Base-by-base conservation (phyloP, 352 stramenopile genomes). In the Thalassiosira exigua region DNA sequence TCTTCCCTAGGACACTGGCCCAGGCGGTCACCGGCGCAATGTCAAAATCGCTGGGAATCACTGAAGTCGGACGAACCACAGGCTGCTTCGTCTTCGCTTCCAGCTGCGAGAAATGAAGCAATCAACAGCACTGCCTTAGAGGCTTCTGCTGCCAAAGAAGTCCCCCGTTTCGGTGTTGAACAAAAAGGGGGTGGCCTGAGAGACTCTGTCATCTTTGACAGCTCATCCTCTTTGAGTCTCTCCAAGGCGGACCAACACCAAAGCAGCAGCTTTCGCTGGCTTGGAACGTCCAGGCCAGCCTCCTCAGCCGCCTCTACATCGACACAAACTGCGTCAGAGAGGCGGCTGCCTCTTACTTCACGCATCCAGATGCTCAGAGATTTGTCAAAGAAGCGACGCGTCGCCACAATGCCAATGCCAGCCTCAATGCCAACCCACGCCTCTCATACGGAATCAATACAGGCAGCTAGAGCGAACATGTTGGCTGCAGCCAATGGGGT, bases 371-470 rank as follows among this genome's bases (percentile, higher is more conserved):
- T 52, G 56, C 46, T 84, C 7, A 62, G 61, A 39, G 39, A 74
- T 22, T n/a, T 26, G 11, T 76, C 70, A n/a, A 82, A 66, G 57
- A 82, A 75, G 32, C 50, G 61, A 71, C 50, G 60, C 53, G 21
- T 59, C 22, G 53, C 61, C 19, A 46, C 54, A 41, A 71, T 69
- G 24, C 32, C 51, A 21, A 56, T 77, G 17, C 69, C 64, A 27
- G 72, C 62, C 19, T 56, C 57, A 17, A 69, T 21, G 36, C 66
- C 76, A 59, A 84, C 68, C 39, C 88, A 93, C 76, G 24, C 75
- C 21, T 92, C 88, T 52, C 88, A 93, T 69, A 32, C 81, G 22
- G 84, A 92, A 54, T 69, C 88, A 21, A 73, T 92, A 7, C 78
- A 93, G 58, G 46, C 58, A 57, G 85, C 79, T 26, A 79, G 52